A percentile compares a stretch with the other conserved stretches of the same genome.
Evolutionary conservation across 2,329 filamentous ascomycete genomes (phyloP).

Genomic region (Tolypocladium tundrense): DNA sequence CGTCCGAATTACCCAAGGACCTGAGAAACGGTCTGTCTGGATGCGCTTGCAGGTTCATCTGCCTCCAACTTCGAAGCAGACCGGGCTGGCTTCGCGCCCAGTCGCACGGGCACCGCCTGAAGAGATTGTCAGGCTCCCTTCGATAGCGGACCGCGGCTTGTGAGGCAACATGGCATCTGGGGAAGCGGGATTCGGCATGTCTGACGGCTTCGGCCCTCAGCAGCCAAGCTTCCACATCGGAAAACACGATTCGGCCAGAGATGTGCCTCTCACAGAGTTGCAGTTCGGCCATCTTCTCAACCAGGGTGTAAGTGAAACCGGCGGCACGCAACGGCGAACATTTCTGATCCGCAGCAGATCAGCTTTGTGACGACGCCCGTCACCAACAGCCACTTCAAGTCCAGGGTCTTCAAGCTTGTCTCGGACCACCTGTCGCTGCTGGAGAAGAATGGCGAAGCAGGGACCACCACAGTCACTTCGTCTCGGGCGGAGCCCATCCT

Average conservation of each 20-base stretch:
- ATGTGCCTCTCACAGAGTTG: slow-evolving; percentile 49
- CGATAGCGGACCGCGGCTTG: background rate
- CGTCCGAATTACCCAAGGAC: background rate
- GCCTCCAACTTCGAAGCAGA: background rate
- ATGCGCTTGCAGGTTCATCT: background rate
- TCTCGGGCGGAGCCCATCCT: slow-evolving; percentile 46
- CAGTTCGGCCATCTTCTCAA: slow-evolving; percentile 60
- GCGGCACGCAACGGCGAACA: background rate
- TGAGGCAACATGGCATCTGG: slow-evolving; percentile 12
- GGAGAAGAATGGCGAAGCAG: slow-evolving; percentile 26
- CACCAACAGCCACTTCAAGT: slow-evolving; percentile 63
- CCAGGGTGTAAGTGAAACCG: slow-evolving; percentile 46
- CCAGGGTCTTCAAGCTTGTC: slow-evolving; percentile 54
- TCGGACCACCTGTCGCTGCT: slow-evolving; percentile 41
- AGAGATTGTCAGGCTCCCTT: background rate
- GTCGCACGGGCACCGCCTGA: background rate
- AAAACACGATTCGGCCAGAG: slow-evolving; percentile 59
- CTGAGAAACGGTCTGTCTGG: background rate
- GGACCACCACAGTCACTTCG: slow-evolving; percentile 30
- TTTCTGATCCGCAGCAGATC: slow-evolving; percentile 41
- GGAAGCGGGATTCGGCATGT: slow-evolving; percentile 9
- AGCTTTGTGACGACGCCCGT: slow-evolving; percentile 70
- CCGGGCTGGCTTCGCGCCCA: background rate
- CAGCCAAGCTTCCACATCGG: slow-evolving; percentile 54
- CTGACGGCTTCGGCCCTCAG: slow-evolving; percentile 16